Evolutionary conservation across 2,329 filamentous ascomycete species (phyloP), one percentile per base, ranked within the genome.

Genomic region (Lasiodiplodia gonubiensis): DNA sequence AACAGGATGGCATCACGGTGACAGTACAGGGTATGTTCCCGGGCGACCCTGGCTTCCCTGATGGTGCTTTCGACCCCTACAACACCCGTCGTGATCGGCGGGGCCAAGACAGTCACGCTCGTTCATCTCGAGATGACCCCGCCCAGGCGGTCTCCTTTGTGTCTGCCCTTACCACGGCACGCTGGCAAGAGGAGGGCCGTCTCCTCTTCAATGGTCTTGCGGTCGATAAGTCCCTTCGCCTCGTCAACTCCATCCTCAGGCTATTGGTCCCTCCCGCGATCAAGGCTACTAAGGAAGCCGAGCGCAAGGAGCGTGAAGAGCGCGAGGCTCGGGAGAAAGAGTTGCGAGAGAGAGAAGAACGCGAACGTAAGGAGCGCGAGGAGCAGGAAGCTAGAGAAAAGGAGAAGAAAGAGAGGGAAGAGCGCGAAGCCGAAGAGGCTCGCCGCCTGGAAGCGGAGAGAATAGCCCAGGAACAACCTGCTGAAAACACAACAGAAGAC

Each of bases 121-220:
- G 78, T 42, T 73, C 46, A 77, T 81, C 70, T 80, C 85, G 73
- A 54, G 78, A 80, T 69, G 90, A 92, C 67, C 90, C 90, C 14
- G 84, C 87, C n/a, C 90, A 91, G 72, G 90, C 92, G 14, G 89
- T 94, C 30, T 83, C 88, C 2, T 98, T 98, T 77, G 82, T 85
- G 23, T 85, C 92, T 10, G 87, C 88, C 46, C 84, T 87, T 10
- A 98, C 95, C 1, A 83, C 86, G 66, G 85, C 86, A 64, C 90
- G 95, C 69, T 99, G 96, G 90, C 88, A 92, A 75, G 93, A 97
- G 75, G 96, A 98, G 78, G 90, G 93, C 10, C 89, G 90, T 70
- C 89, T 99, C 77, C 85, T 98, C 0, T 98, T 95, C 78, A 91
- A 92, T 30, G 80, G 83, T 25, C 84, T 81, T 59, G 86, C 90